Conservation (phyloP, 805 yeast species). For the Cephaloascus albidus region DNA sequence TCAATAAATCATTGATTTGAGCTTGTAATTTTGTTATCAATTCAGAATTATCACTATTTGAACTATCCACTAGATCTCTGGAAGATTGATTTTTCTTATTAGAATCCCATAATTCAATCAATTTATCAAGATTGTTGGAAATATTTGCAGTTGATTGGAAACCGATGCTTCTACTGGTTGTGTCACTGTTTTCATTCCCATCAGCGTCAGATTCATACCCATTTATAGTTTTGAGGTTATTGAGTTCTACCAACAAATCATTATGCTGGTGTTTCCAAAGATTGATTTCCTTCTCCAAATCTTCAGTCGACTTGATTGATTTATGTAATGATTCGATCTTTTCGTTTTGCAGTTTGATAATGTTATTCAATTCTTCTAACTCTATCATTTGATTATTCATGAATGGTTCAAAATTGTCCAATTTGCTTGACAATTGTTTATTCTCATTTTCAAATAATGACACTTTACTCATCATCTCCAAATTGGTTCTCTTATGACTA, state of each 20-base stretch:
- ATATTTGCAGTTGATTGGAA: constrained; percentile 18
- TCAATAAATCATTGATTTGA: constrained; percentile 48
- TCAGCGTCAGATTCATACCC: constrained; percentile 20
- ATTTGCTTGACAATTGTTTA: constrained; percentile 24
- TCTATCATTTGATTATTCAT: constrained; percentile 44
- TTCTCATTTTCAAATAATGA: constrained; percentile 39
- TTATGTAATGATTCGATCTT: constrained; percentile 29
- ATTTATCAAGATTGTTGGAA: constrained; percentile 23
- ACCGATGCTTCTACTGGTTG: neutral
- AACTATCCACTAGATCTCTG: constrained; percentile 2
- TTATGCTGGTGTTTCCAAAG: constrained; percentile 40
- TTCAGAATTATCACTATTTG: constrained; percentile 7
- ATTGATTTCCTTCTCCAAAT: constrained; percentile 32
- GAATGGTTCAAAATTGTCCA: constrained; percentile 39
- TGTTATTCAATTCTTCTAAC: constrained; percentile 39
- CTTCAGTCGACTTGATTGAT: constrained; percentile 34
- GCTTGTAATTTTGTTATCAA: constrained; percentile 35
- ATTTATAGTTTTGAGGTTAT: constrained; percentile 25
- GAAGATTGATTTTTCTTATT: constrained; percentile 1
- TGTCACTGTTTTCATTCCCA: constrained; percentile 15
- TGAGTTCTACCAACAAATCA: constrained; percentile 31
- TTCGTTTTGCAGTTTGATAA: constrained; percentile 44
- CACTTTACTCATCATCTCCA: constrained; percentile 34
- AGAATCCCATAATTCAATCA: constrained; percentile 13
- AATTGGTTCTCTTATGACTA: constrained; percentile 29